Conservation (phyloP, 768 basidiomycete species). For the Russula dissimulans region DNA sequence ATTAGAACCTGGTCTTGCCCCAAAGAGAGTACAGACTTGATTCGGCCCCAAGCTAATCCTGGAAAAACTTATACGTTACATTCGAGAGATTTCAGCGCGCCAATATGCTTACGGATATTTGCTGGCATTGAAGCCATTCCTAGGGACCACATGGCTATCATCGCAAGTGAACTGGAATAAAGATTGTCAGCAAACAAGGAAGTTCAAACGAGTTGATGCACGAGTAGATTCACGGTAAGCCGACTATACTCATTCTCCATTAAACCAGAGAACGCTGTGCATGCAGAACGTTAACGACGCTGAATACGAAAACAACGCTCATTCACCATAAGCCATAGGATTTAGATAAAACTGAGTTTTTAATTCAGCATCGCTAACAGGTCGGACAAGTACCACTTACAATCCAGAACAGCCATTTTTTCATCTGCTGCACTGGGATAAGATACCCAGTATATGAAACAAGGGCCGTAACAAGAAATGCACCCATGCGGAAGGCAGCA, state of each 20-base stretch:
- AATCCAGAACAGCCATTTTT: slow-evolving; percentile 82
- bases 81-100: slow-evolving; percentile 8
- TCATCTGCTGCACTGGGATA: slow-evolving; percentile 60
- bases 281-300: not conserved
- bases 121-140: slow-evolving; percentile 44
- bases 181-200: slow-evolving; percentile 5
- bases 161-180: slow-evolving; percentile 48
- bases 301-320: not conserved
- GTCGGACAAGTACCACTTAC: slow-evolving; percentile 30
- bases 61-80: not conserved
- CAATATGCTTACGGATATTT: slow-evolving; percentile 50
- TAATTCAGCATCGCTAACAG: not conserved
- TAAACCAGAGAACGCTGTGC: slow-evolving; percentile 57
- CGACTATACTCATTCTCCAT: slow-evolving; percentile 86
- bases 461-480: slow-evolving; percentile 70
- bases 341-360: slow-evolving; percentile 61
- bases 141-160: slow-evolving; percentile 54
- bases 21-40: slow-evolving; percentile 71
- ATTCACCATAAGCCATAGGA: slow-evolving; percentile 60
- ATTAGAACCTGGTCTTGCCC: slow-evolving; percentile 47
- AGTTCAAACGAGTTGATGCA: not conserved
- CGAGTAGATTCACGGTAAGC: slow-evolving; percentile 37
- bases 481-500: slow-evolving; percentile 43
- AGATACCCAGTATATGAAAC: slow-evolving; percentile 65
- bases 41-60: slow-evolving; percentile 46